These are phyloP conservation scores for Lenwebbia sp. DNA, from an alignment of 345 rosid genomes.

Conservation along the genomic window DNA sequence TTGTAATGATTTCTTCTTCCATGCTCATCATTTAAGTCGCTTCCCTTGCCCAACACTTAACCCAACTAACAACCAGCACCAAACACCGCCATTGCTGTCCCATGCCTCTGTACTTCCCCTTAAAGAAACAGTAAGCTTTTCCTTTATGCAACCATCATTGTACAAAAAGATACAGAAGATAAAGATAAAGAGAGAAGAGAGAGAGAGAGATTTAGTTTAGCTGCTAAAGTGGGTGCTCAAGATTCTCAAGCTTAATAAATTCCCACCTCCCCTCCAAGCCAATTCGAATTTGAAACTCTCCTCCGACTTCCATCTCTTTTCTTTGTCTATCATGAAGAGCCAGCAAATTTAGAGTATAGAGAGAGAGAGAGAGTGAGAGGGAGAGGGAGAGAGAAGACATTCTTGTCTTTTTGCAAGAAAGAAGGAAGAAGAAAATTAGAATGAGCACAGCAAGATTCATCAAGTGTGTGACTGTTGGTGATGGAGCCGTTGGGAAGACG, in stretches of 20 bases:
- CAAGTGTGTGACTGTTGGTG: conserved; percentile 51
- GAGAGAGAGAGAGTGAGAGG: no score
- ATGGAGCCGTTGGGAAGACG: conserved; percentile 49
- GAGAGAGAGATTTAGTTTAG: not conserved
- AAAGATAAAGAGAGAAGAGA: not conserved
- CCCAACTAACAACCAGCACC: conserved; percentile 23
- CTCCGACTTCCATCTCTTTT: not conserved
- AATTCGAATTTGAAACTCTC: not conserved
- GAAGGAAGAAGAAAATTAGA: not conserved
- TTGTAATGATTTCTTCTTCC: not conserved
- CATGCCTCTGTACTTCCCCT: conserved; percentile 23
- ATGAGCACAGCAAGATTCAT: conserved; percentile 48
- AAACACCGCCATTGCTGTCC: conserved; percentile 11
- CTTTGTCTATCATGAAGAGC: not conserved
- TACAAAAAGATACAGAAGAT: not conserved
- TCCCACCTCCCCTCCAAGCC: not conserved
- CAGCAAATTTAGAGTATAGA: not conserved
- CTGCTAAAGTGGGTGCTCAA: conserved; percentile 13
- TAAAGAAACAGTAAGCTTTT: conserved; percentile 41
- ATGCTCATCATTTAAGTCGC: conserved; percentile 12
- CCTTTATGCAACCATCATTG: conserved; percentile 10
- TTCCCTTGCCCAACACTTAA: conserved; percentile 41
- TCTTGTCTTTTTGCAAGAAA: not conserved
- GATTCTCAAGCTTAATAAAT: conserved; percentile 7
- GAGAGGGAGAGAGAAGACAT: not conserved